phyloP scores from a whole-genome alignment of 805 yeast genomes.

The Metschnikowia lochheadii region DNA sequence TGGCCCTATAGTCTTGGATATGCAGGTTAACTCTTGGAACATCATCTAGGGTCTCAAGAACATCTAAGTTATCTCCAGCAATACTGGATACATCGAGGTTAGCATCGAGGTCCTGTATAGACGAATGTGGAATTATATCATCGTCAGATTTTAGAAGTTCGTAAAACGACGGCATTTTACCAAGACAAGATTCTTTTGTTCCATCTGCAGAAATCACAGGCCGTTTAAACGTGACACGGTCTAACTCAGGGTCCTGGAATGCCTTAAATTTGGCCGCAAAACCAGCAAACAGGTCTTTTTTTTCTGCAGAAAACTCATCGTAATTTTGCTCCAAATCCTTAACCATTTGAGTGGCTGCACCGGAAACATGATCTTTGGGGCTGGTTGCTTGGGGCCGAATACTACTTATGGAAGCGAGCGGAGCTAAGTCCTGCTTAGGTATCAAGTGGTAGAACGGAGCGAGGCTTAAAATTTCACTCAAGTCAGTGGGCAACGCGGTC shows the following conservation, averaged over 20 bases:
- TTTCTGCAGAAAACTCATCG: slow-evolving; percentile 12
- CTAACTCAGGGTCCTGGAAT: slow-evolving; percentile 26
- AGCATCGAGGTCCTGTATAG: slow-evolving; percentile 12
- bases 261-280: slow-evolving; percentile 19
- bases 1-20: slow-evolving; percentile 3
- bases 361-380: slow-evolving; percentile 7
- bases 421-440: slow-evolving; percentile 17
- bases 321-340: slow-evolving; percentile 4
- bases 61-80: slow-evolving; percentile 17
- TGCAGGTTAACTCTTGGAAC: slow-evolving; percentile 1
- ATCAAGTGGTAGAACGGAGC: slow-evolving; percentile 14
- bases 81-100: slow-evolving; percentile 7
- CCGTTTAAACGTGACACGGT: slow-evolving; percentile 31
- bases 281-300: slow-evolving; percentile 9
- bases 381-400: slow-evolving; percentile 7
- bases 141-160: slow-evolving; percentile 9
- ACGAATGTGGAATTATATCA: slow-evolving; percentile 8
- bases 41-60: background rate
- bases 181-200: background rate
- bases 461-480: slow-evolving; percentile 14
- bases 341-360: slow-evolving; percentile 3
- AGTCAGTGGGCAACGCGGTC: slow-evolving; percentile 4
- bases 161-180: slow-evolving; percentile 15
- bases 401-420: slow-evolving; percentile 12
- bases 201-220: slow-evolving; percentile 19